Base-by-base conservation (phyloP, 306 rosid genomes). In the Sicyos baderoa region DNA sequence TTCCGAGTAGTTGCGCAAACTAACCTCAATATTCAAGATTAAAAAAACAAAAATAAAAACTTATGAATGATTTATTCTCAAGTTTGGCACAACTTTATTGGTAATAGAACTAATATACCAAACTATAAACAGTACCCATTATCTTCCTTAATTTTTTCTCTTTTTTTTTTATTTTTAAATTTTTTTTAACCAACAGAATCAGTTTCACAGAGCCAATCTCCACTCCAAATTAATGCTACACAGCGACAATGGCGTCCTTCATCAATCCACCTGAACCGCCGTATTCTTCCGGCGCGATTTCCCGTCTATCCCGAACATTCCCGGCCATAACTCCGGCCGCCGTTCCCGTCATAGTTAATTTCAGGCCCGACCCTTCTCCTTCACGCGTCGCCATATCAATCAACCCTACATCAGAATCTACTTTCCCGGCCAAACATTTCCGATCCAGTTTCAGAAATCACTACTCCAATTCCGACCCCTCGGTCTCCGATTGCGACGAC, bases 391-490 rank as follows among this genome's bases (percentile, higher is more conserved):
- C 51, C 47, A 66, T 23, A 14, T 18, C 72, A 11, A 16, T 2
- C 17, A 25, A 27, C 45, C 2, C 9, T 50, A 27, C 32, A 69
- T 65, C 44, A 27, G 1, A 62, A 27, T 10, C 40, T 74, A 25
- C 71, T 7, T 11, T 35, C 12, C 11, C 64, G 8, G 22, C 68
- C 47, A 14, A 63, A 58, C 65, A 47, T 54, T 22, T 44, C 8
- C 54, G 29, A 19, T 59, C 51, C 44, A 29, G 23, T 14, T 65
- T 48, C 56, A 50, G 51, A 10, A 44, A n/a, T 13, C 64, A 69
- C 6, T 81, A 84, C 64, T 79, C 87, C 54, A 77, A 79, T 47
- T 22, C 77, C 52, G 70, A 86, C 16, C 58, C 80, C 48, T 21
- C 75, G 47, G 21, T 29, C 67, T 49, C 65, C 45, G 76, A 29